Evolutionary conservation across 1,284 basidiomycete species (phyloP), one percentile per base, ranked within the genome.

Genomic region (Polyporus tsugae): DNA sequence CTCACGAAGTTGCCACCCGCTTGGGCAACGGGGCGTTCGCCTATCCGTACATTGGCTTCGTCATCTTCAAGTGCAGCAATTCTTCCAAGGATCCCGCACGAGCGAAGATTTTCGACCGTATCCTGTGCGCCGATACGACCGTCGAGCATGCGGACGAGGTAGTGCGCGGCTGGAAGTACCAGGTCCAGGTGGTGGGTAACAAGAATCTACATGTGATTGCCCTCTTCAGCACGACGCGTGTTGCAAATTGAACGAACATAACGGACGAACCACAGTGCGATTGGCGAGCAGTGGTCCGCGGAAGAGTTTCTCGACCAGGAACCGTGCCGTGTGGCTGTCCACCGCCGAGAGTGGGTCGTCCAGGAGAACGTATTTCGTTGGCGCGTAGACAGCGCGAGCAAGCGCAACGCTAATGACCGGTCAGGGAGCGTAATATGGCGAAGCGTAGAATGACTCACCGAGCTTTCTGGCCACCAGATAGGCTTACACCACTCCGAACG

Each of bases 101-200:
- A 82, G 35, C 83, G 84, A 6, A 93, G 82, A 0, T 91, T 89
- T 64, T 85, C 82, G n/a, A 91, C 80, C 0, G 83, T 85, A 0
- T 92, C 92, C 72, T 92, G 88, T 0, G 87, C 87, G 65, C 92
- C 89, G 63, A 94, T 88, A 10, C 89, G 83, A 2, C 92, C 92
- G 73, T 92, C 90, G 5, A 92, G 82, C 89, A 94, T 90, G 17
- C 90, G 87, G 6, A 94, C 85, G 25, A 92, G 82, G 74, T 92
- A 92, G 68, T 89, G 77, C 0, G 91, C 86, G 0, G 86, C 89
- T 0, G 91, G 91, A 25, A 93, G 83, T n/a, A 93, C 89, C 2
- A 94, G 83, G 65, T 92, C 89, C 55, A 93, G 89, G 71, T 94
- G 91, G 72, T 94, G 91, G 0, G 92, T 94, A 19, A 92, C 90